A percentile compares a stretch with the other conserved stretches of the same genome.
These are phyloP conservation scores for Hypoxylon sp. DNA, from an alignment of 2,329 filamentous ascomycete genomes.

Conservation along the genomic window DNA sequence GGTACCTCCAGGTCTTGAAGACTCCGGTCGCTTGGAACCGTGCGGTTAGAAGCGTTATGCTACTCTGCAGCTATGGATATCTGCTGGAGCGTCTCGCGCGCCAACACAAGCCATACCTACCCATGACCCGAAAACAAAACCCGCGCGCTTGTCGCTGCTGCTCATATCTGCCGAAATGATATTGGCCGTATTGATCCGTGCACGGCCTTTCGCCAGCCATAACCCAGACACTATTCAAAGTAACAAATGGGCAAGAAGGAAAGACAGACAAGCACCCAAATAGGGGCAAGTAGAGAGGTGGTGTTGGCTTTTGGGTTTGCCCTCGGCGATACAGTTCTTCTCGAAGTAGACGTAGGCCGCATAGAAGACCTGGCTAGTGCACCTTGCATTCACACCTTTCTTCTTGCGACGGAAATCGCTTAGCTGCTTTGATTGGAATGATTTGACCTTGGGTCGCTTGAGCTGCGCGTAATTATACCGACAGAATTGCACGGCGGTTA, in stretches of 20 bases:
- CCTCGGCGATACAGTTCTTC: slow-evolving; percentile 67
- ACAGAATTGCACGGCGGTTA: slow-evolving; percentile 66
- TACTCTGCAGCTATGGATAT: too few species aligned
- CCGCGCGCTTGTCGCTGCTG: neutral
- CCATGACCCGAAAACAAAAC: neutral
- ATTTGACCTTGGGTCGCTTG: slow-evolving; percentile 52
- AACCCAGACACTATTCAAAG: slow-evolving; percentile 6
- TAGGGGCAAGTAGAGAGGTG: slow-evolving; percentile 47
- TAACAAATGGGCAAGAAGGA: neutral
- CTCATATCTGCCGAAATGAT: neutral
- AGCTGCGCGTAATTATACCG: slow-evolving; percentile 59
- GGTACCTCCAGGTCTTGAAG: too few species aligned
- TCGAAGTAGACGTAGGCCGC: slow-evolving; percentile 72
- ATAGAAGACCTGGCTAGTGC: slow-evolving; percentile 65
- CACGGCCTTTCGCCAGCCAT: neutral
- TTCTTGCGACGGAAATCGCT: slow-evolving; percentile 65
- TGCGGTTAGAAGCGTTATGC: too few species aligned
- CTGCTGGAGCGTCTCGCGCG: too few species aligned
- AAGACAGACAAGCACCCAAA: neutral
- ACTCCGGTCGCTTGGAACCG: too few species aligned
- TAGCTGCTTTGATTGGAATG: slow-evolving; percentile 60
- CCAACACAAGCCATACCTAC: neutral
- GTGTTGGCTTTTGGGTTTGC: slow-evolving; percentile 67
- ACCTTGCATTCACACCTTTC: slow-evolving; percentile 63
- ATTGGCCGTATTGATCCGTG: slow-evolving; percentile 27